Evolutionary conservation across 2,329 filamentous ascomycete species (phyloP).

Genomic region (Lasiodiplodia sp.): DNA sequence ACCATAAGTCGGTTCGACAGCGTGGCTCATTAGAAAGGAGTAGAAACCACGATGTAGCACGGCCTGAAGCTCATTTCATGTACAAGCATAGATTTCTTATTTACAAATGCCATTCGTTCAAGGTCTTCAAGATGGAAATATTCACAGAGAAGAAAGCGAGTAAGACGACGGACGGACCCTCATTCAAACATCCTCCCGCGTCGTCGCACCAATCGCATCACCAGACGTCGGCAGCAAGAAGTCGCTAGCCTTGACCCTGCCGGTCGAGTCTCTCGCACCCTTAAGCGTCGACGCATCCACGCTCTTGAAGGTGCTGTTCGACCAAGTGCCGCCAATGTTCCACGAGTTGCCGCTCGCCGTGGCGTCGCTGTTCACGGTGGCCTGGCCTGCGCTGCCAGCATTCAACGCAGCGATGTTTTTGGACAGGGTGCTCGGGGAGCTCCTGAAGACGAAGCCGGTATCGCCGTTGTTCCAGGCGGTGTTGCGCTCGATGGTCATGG

Average conservation of each 20-base stretch:
- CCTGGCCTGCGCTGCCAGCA: conserved; percentile 35
- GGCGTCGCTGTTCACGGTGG: conserved; percentile 33
- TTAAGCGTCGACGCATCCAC: conserved; percentile 45
- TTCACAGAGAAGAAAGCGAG: conserved; percentile 1
- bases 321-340: conserved; percentile 49
- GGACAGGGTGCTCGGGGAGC: conserved; percentile 45
- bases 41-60: not conserved
- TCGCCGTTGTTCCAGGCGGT: conserved; percentile 57
- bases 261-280: conserved; percentile 47
- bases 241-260: conserved; percentile 51
- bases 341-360: conserved; percentile 53
- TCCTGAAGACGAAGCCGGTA: conserved; percentile 50
- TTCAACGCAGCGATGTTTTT: conserved; percentile 52
- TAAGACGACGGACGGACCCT: not conserved
- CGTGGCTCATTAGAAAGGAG: not conserved
- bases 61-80: not conserved
- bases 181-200: conserved; percentile 31
- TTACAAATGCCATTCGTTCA: not conserved
- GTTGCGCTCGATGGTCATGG: conserved; percentile 51
- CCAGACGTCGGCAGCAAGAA: conserved; percentile 52
- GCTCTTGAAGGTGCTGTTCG: conserved; percentile 50
- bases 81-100: not conserved
- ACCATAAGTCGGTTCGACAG: no score
- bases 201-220: conserved; percentile 51
- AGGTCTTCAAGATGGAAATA: not conserved